A percentile compares a stretch with the other conserved stretches of the same genome.
These are phyloP conservation scores for Botryotinia globosa DNA, from an alignment of 2,329 filamentous ascomycete genomes.

Conservation along the genomic window DNA sequence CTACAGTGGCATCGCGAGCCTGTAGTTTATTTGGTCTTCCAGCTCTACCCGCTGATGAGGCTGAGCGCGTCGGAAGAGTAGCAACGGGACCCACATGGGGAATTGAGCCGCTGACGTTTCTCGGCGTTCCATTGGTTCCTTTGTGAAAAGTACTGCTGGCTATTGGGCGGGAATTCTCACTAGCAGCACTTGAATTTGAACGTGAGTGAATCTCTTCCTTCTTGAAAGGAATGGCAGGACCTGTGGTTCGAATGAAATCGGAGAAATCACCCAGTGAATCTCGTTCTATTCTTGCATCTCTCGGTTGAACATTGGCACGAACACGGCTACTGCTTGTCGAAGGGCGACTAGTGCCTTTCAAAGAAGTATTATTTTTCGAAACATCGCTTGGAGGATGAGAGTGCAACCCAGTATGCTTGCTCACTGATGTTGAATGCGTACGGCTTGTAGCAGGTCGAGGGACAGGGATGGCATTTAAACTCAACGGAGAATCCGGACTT, in stretches of 20 bases:
- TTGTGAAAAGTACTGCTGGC: slow-evolving; percentile 29
- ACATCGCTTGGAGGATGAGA: slow-evolving; percentile 27
- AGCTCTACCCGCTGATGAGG: slow-evolving; percentile 45
- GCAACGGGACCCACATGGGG: slow-evolving; percentile 24
- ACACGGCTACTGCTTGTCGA: slow-evolving; percentile 29
- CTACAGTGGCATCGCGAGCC: slow-evolving; percentile 68
- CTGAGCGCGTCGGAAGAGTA: slow-evolving; percentile 31
- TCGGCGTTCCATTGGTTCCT: slow-evolving; percentile 35
- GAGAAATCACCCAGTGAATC: slow-evolving; percentile 81
- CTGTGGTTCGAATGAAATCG: slow-evolving; percentile 68
- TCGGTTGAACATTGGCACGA: slow-evolving; percentile 45
- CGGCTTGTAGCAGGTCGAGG: slow-evolving; percentile 29
- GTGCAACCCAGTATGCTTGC: slow-evolving; percentile 29
- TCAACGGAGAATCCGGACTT: slow-evolving; percentile 47
- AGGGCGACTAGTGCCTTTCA: slow-evolving; percentile 8
- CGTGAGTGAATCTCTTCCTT: slow-evolving; percentile 29
- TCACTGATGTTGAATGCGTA: slow-evolving; percentile 33
- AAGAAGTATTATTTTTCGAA: neutral
- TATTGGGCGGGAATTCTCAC: neutral
- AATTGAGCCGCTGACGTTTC: slow-evolving; percentile 30
- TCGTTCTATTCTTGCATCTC: slow-evolving; percentile 68
- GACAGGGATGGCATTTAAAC: slow-evolving; percentile 26
- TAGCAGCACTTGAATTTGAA: slow-evolving; percentile 25
- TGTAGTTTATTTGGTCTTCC: slow-evolving; percentile 55
- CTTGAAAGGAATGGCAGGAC: slow-evolving; percentile 52